Conservation (phyloP, 306 rosid genomes). For the Pterocarpus macrocarpus region DNA sequence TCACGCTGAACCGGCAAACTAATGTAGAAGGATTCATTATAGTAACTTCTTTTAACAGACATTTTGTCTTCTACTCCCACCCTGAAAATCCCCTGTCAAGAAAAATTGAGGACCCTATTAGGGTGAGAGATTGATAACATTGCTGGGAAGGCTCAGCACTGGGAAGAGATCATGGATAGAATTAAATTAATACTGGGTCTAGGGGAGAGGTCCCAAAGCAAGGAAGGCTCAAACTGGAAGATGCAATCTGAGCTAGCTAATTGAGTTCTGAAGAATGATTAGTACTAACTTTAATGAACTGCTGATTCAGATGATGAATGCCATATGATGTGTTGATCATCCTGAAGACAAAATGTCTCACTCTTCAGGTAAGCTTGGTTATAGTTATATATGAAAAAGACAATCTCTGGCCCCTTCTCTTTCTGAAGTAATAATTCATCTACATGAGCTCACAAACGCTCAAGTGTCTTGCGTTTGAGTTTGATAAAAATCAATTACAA, state of each 20-base stretch:
- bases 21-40: neutral
- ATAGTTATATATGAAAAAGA: neutral
- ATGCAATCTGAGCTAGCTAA: conserved; percentile 12
- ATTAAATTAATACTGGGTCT: neutral
- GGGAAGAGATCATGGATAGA: conserved; percentile 6
- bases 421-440: neutral
- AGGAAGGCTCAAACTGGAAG: neutral
- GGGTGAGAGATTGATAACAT: neutral
- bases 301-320: neutral
- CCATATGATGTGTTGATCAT: neutral
- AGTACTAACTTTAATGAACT: conserved; percentile 25
- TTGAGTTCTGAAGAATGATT: conserved; percentile 7
- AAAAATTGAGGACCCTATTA: neutral
- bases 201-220: conserved; percentile 10
- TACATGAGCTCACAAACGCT: neutral
- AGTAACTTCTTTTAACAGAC: neutral
- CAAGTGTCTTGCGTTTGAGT: neutral
- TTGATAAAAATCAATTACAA: neutral
- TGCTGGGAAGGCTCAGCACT: neutral
- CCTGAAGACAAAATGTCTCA: neutral
- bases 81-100: neutral
- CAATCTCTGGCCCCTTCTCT: neutral
- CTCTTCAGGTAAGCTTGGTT: conserved; percentile 1
- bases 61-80: neutral
- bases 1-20: neutral